These are phyloP conservation scores for Cryptococcus wingfieldii DNA, from an alignment of 1,284 basidiomycete genomes.

Conservation along the genomic window DNA sequence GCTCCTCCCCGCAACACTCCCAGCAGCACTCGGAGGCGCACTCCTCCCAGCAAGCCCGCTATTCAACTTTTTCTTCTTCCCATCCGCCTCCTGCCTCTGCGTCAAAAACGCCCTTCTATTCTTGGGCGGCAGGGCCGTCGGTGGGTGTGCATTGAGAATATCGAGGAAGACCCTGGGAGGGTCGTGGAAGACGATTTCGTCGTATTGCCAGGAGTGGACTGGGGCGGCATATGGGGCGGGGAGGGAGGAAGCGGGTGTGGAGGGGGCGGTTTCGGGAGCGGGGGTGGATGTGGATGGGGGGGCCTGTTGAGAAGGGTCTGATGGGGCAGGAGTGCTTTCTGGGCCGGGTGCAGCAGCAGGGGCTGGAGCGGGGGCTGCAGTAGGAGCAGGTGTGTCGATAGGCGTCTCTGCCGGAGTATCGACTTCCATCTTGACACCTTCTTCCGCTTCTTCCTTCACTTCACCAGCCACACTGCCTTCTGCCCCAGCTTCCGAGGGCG, in stretches of 20 bases:
- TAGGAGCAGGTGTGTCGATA: not conserved
- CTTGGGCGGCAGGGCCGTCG: constrained; percentile 69
- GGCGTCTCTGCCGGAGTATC: not conserved
- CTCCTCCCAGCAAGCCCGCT: not conserved
- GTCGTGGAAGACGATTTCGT: constrained; percentile 95
- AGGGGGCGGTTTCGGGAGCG: not conserved
- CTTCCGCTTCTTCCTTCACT: not conserved
- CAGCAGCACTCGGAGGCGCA: constrained; percentile 58
- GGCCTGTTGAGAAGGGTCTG: not conserved
- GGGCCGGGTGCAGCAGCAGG: not conserved
- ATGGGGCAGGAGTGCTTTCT: not conserved
- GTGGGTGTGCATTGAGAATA: constrained; percentile 73
- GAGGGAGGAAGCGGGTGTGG: not conserved
- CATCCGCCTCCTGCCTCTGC: constrained; percentile 39
- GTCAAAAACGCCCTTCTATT: constrained; percentile 50
- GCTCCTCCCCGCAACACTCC: constrained; percentile 58
- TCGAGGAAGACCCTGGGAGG: constrained; percentile 85
- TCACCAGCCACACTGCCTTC: constrained; percentile 13
- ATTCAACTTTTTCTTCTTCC: constrained; percentile 25
- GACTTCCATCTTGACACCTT: constrained; percentile 2
- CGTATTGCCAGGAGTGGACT: constrained; percentile 99
- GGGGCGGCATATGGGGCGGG: constrained; percentile 32
- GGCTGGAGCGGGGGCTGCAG: not conserved
- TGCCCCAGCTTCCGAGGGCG: constrained; percentile 51
- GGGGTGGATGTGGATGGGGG: not conserved